Base-by-base conservation (phyloP, 1,284 basidiomycete species). In the Pisolithus thermaeus region DNA sequence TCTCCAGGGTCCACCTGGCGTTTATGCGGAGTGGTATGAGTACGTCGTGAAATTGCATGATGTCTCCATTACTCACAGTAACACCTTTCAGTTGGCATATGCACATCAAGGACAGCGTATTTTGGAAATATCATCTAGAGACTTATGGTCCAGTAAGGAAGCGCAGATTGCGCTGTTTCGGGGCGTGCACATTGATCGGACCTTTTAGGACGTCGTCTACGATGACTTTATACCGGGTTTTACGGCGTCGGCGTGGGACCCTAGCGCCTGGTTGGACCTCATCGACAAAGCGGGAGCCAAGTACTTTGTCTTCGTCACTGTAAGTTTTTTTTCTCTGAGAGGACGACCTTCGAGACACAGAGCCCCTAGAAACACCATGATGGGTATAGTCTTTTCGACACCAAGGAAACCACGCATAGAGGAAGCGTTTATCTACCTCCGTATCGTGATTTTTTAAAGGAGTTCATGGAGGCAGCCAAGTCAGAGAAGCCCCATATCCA, bases 21-120 rank as follows among this genome's bases (percentile, higher is more conserved):
- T 63, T 35, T 82, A 83, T 53, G 75, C 79, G 0, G 81, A 81
- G 60, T 83, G 80, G 79, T 83, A 79, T 50, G 62, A 74, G 73
- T 76, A 56, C 56, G 70, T 69, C 12, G 25, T 9, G 7, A 1
- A 25, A 37, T 25, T 11, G 28, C 7, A 30, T 38, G 32, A 14
- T 28, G 32, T 45, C 38, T 14, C 22, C 38, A 5, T 16, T n/a
- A 9, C 44, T 46, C 23, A 44, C 18, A 12, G 8, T 32, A 32
- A 12, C 4, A 32, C 32, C 16, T 16, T 30, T 38, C 39, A 76
- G 76, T 54, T 77, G 73, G 72, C 30, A 64, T 38, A 53, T 78
- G 8, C 76, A 76, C 43, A 67, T 42, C 61, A 2, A 64, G 60
- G 41, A 9, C 47, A 73, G 67, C 37, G 66, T 71, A 14, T 75